These are phyloP conservation scores for Incumbomyces delicatus DNA, from an alignment of 2,329 filamentous ascomycete genomes.

Conservation along the genomic window DNA sequence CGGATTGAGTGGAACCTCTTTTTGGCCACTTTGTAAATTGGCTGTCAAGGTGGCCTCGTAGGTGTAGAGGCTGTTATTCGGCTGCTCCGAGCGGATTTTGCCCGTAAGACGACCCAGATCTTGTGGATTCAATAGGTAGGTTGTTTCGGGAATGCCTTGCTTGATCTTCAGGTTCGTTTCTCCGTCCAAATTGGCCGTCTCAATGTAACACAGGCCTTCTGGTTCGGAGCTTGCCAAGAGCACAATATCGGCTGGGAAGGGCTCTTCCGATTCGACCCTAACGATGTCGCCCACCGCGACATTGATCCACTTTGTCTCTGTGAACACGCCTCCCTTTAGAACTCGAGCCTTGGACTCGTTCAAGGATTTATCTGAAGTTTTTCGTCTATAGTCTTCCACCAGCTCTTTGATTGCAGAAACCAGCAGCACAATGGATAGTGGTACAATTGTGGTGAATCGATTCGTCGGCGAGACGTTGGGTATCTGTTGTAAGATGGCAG, in stretches of 20 bases:
- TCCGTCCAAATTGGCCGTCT: conserved; percentile 93
- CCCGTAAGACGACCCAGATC: conserved; percentile 81
- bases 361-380: conserved; percentile 72
- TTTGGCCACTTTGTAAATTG: conserved; percentile 81
- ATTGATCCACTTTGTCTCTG: conserved; percentile 87
- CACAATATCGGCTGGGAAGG: conserved; percentile 89
- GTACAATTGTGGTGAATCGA: conserved; percentile 88
- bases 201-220: conserved; percentile 95
- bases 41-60: conserved; percentile 95
- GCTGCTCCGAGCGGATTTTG: conserved; percentile 84
- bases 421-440: conserved; percentile 76
- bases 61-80: conserved; percentile 95
- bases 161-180: conserved; percentile 99
- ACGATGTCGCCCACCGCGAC: conserved; percentile 87
- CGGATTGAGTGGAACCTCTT: conserved; percentile 78
- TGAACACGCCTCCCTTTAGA: conserved; percentile 71
- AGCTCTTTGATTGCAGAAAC: conserved; percentile 95
- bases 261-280: conserved; percentile 84
- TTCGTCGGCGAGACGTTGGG: conserved; percentile 92
- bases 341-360: conserved; percentile 82
- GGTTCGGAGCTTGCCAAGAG: conserved; percentile 91
- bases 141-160: conserved; percentile 88
- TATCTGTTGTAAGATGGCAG: conserved; percentile 86
- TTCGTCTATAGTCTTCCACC: conserved; percentile 85
- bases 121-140: conserved; percentile 71